phyloP scores from a whole-genome alignment of 83 land plant genomes.

The Isoetes engelmannii region DNA sequence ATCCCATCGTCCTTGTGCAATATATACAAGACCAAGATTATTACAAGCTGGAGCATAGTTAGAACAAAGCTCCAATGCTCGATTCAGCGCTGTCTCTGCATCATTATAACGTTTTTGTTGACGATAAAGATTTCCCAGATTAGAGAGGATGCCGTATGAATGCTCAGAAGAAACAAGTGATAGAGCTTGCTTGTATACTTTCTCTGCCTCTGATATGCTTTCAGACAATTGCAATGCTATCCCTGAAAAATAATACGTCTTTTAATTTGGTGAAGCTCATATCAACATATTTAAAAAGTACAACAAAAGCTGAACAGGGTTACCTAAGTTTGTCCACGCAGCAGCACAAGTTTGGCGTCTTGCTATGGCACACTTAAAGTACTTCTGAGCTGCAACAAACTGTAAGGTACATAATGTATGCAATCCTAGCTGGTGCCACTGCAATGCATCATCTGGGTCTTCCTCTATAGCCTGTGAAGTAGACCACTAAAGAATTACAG shows the following conservation, averaged over 20 bases:
- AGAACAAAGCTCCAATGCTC: conserved; percentile 60
- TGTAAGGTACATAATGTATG: conserved; percentile 61
- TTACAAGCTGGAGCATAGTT: conserved; percentile 82
- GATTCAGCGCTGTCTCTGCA: conserved; percentile 51
- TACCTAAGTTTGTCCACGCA: conserved; percentile 88
- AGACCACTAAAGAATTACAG: neutral
- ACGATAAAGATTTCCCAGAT: conserved; percentile 72
- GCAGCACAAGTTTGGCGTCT: conserved; percentile 39
- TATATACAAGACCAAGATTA: conserved; percentile 70
- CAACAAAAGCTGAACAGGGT: neutral
- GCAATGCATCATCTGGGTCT: conserved; percentile 71
- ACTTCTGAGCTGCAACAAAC: conserved; percentile 54
- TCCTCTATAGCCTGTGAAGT: conserved; percentile 60
- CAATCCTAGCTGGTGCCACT: conserved; percentile 81
- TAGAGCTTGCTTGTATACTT: conserved; percentile 2
- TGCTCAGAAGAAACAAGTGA: neutral
- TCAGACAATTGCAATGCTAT: conserved; percentile 3
- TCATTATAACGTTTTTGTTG: conserved; percentile 40
- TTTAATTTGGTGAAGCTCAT: neutral
- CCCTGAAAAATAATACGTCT: neutral
- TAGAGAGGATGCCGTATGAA: conserved; percentile 46
- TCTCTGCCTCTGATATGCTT: neutral
- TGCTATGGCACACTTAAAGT: conserved; percentile 61
- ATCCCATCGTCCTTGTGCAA: conserved; percentile 54
- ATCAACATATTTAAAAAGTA: neutral